These are phyloP conservation scores for Sutorius australiensis DNA, from an alignment of 768 basidiomycete genomes.

Conservation along the genomic window DNA sequence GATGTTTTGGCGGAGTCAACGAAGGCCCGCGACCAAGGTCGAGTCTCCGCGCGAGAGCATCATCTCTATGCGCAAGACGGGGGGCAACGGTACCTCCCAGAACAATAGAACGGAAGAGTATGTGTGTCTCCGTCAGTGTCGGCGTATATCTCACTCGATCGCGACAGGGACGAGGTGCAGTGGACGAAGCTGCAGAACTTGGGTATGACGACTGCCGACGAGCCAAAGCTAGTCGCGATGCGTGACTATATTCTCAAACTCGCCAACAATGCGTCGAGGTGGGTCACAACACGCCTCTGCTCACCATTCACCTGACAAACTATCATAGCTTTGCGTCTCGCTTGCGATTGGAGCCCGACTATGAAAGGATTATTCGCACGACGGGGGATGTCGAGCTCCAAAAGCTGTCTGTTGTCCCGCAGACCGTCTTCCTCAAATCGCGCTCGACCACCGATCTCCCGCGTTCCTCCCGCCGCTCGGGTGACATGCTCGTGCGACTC, in stretches of 20 bases:
- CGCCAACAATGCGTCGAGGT: slow-evolving; percentile 77
- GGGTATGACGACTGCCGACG: slow-evolving; percentile 80
- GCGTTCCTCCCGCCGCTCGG: slow-evolving; percentile 41
- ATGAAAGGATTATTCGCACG: slow-evolving; percentile 59
- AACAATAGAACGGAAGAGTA: slow-evolving; percentile 75
- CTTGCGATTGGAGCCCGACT: slow-evolving; percentile 56
- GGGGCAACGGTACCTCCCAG: slow-evolving; percentile 34
- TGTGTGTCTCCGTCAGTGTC: slow-evolving; percentile 22
- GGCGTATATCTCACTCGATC: not conserved
- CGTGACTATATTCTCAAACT: slow-evolving; percentile 84
- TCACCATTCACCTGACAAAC: not conserved
- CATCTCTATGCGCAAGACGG: slow-evolving; percentile 55
- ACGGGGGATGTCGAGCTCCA: slow-evolving; percentile 73
- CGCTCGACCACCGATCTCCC: slow-evolving; percentile 36
- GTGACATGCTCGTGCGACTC: slow-evolving; percentile 40
- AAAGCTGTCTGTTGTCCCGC: slow-evolving; percentile 85
- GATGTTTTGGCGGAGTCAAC: slow-evolving; percentile 69
- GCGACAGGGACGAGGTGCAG: slow-evolving; percentile 69
- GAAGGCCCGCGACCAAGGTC: slow-evolving; percentile 42
- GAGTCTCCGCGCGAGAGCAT: slow-evolving; percentile 76
- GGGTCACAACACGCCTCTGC: slow-evolving; percentile 8
- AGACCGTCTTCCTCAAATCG: slow-evolving; percentile 81
- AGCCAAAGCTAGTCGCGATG: slow-evolving; percentile 84
- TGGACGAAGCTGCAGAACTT: slow-evolving; percentile 77
- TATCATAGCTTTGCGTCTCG: slow-evolving; percentile 61